Conservation (phyloP, 345 rosid species). For the Laguncularia racemosa region DNA sequence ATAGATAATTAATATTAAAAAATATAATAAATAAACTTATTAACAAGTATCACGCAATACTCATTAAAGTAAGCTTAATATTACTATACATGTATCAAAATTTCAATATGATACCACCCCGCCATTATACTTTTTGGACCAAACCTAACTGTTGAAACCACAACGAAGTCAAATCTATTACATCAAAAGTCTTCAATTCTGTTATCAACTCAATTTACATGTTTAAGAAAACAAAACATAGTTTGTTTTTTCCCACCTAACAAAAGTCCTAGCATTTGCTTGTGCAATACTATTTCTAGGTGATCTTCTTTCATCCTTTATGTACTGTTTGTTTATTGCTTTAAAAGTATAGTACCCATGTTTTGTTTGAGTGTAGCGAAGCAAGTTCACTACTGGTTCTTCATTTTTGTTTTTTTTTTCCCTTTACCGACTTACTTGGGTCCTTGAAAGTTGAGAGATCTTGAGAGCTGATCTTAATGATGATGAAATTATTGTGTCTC, state of each 20-base stretch:
- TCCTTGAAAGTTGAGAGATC: background rate
- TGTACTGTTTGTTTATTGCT: constrained; percentile 17
- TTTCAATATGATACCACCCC: too few species aligned
- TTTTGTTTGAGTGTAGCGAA: constrained; percentile 15
- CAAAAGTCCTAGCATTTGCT: constrained; percentile 8
- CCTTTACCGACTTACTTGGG: background rate
- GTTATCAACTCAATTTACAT: too few species aligned
- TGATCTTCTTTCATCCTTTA: constrained; percentile 15
- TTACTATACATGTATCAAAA: too few species aligned
- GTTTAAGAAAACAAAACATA: background rate
- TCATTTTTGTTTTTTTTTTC: background rate
- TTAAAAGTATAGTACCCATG: constrained; percentile 16
- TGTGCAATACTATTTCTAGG: constrained; percentile 27
- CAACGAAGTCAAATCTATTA: too few species aligned
- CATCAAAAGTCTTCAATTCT: too few species aligned
- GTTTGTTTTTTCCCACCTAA: constrained; percentile 20
- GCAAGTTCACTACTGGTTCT: constrained; percentile 13
- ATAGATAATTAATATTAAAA: too few species aligned
- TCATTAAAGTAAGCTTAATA: too few species aligned
- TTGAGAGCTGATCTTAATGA: constrained; percentile 19
- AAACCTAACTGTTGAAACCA: too few species aligned
- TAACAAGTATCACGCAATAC: too few species aligned
- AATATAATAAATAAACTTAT: too few species aligned
- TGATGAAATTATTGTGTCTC: constrained; percentile 20
- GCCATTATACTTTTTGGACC: too few species aligned